Percentiles rank a stretch among this genome's conserved stretches.
These are phyloP conservation scores for Macrophomina tecta DNA, from an alignment of 2,329 filamentous ascomycete genomes.

Conservation along the genomic window DNA sequence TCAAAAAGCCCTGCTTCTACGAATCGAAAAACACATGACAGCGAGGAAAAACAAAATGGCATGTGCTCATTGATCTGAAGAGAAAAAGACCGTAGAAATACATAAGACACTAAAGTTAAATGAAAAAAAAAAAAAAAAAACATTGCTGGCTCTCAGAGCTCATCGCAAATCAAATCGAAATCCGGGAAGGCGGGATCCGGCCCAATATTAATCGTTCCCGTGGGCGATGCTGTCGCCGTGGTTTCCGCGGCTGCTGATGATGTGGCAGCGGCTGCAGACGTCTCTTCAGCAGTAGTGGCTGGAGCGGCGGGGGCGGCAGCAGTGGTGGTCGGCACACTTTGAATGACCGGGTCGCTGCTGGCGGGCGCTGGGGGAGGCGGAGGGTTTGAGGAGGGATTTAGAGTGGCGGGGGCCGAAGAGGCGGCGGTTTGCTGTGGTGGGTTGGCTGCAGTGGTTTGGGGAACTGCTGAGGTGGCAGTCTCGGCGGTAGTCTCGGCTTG, in stretches of 20 bases:
- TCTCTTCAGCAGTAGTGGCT: not conserved
- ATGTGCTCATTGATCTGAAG: not conserved
- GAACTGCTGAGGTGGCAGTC: not conserved
- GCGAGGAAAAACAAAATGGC: not conserved
- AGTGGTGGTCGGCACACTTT: slow-evolving; percentile 1
- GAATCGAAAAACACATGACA: no score
- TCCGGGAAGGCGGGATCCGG: slow-evolving; percentile 46
- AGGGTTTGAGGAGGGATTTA: not conserved
- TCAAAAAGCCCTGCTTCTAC: no score
- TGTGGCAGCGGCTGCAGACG: not conserved
- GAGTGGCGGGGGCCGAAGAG: not conserved
- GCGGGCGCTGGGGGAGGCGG: not conserved
- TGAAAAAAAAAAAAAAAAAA: not conserved
- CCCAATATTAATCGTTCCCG: slow-evolving; percentile 43
- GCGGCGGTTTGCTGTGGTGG: not conserved
- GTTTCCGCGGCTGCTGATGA: slow-evolving; percentile 7
- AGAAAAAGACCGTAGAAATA: not conserved
- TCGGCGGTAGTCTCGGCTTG: slow-evolving; percentile 9
- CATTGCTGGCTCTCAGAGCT: slow-evolving; percentile 14
- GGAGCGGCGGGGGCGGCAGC: not conserved
- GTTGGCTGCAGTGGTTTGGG: not conserved
- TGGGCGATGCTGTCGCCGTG: slow-evolving; percentile 28
- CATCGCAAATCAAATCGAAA: slow-evolving; percentile 47
- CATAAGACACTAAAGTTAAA: not conserved
- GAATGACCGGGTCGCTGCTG: not conserved